Percentiles rank a stretch among this genome's conserved stretches.
phyloP scores from a whole-genome alignment of 2,329 filamentous ascomycete species.

The Fusarium sp. region DNA sequence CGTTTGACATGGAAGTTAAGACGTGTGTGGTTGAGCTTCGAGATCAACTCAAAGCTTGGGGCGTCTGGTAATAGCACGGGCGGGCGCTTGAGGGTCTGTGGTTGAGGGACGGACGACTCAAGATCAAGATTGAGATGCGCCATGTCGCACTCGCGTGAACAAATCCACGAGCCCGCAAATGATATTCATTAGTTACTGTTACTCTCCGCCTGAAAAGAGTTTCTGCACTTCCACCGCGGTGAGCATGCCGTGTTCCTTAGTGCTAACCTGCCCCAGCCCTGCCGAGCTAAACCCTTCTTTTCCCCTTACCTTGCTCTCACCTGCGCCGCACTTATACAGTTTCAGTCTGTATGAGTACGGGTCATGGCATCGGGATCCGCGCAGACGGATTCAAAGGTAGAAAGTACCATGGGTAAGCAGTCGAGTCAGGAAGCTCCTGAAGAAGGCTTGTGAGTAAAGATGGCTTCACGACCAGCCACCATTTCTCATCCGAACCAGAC shows the following conservation, averaged over 20 bases:
- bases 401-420: slow-evolving; percentile 1
- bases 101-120: slow-evolving; percentile 1
- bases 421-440: slow-evolving; percentile 27
- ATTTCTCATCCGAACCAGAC: slow-evolving; percentile 1
- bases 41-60: slow-evolving; percentile 18
- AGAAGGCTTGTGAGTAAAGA: background rate
- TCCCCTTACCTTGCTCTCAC: slow-evolving; percentile 26
- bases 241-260: slow-evolving; percentile 26
- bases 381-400: background rate
- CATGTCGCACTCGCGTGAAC: slow-evolving; percentile 31
- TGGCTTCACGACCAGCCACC: background rate
- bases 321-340: slow-evolving; percentile 12
- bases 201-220: slow-evolving; percentile 16
- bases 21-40: slow-evolving; percentile 13
- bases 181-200: slow-evolving; percentile 10
- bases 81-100: slow-evolving; percentile 7
- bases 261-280: slow-evolving; percentile 18
- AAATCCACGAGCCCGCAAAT: slow-evolving; percentile 32
- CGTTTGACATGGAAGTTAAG: slow-evolving; percentile 32
- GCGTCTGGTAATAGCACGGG: slow-evolving; percentile 34
- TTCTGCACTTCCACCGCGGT: slow-evolving; percentile 33
- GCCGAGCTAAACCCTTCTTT: slow-evolving; percentile 6
- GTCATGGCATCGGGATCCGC: slow-evolving; percentile 29
- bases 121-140: slow-evolving; percentile 14
- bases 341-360: slow-evolving; percentile 17